Evolutionary conservation across 306 rosid species (phyloP), one percentile per base, ranked within the genome.

Genomic region (Corylus avellana): DNA sequence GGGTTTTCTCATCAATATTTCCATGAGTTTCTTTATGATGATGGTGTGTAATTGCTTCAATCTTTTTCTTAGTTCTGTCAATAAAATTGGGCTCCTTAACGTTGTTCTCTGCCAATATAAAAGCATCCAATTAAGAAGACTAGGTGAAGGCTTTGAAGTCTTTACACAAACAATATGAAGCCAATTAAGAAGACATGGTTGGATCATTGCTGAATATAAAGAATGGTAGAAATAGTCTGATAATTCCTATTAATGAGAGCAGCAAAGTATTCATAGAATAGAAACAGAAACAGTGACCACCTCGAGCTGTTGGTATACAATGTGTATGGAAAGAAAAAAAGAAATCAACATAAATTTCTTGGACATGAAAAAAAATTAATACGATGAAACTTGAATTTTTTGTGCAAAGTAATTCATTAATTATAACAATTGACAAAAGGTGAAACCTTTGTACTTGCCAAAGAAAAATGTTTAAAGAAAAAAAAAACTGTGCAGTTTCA

Each of bases 21-120:
- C 97, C 93, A 74, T 89, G 93, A 76, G 93, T 90, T 85, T 92
- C 92, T 72, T 78, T 85, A 17, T 87, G 79, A 78, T 84, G 89
- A 70, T 82, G 90, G 80, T 87, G 89, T 5, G 85, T 77, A 4
- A 85, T 71, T 70, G 75, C 75, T 80, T 81, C 86, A 68, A 89
- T 87, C 84, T 88, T 90, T 78, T 83, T 57, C 87, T 86, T 89
- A 2, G 93, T 84, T 81, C 46, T 88, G 67, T 47, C 84, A 39
- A 86, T 70, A 74, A 86, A 48, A 71, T 66, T 86, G 22, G 49
- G 72, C 77, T 47, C 66, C 81, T 83, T 78, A 46, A 37, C 70
- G n/a, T 82, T 61, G 4, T 32, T 75, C 55, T 82, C 97, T 90
- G 92, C 74, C 86, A 85, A 69, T 25, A 87, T 10, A 59, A 75